Evolutionary conservation across 805 yeast genomes (phyloP).

Genomic region (Brettanomyces sp.): DNA sequence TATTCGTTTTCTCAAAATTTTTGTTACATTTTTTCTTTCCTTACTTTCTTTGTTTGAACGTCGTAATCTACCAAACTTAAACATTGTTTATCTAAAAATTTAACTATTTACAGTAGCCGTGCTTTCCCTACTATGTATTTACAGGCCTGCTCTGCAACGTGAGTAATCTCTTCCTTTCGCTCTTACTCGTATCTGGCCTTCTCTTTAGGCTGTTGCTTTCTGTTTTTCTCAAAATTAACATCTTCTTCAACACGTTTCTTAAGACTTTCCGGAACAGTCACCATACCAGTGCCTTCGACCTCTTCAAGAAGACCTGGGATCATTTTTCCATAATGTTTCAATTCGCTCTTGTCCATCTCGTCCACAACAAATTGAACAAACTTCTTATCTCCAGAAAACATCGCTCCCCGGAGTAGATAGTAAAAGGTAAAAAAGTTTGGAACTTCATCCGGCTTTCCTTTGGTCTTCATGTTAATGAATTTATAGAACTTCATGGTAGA

Average conservation of each 20-base stretch:
- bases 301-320: constrained; percentile 28
- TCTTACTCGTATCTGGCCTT: background rate
- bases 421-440: constrained; percentile 46
- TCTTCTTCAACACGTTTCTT: background rate
- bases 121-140: too few relatives aligned
- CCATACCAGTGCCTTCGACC: constrained; percentile 11
- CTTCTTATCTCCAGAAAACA: constrained; percentile 22
- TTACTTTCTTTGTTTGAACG: constrained; percentile 29
- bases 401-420: constrained; percentile 34
- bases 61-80: constrained; percentile 8
- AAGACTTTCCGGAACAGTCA: constrained; percentile 12
- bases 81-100: too few relatives aligned
- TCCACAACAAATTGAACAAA: constrained; percentile 28
- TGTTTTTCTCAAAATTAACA: background rate
- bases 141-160: too few relatives aligned
- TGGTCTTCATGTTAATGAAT: constrained; percentile 21
- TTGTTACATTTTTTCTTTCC: constrained; percentile 1
- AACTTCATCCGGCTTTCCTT: constrained; percentile 9
- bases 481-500: constrained; percentile 34
- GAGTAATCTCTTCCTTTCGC: background rate
- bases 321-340: constrained; percentile 28
- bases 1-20: constrained; percentile 27
- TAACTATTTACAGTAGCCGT: too few relatives aligned
- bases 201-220: background rate
- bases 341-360: constrained; percentile 26